These are phyloP conservation scores for Curvularia sp. DNA, from an alignment of 2,329 filamentous ascomycete species.

Conservation along the genomic window DNA sequence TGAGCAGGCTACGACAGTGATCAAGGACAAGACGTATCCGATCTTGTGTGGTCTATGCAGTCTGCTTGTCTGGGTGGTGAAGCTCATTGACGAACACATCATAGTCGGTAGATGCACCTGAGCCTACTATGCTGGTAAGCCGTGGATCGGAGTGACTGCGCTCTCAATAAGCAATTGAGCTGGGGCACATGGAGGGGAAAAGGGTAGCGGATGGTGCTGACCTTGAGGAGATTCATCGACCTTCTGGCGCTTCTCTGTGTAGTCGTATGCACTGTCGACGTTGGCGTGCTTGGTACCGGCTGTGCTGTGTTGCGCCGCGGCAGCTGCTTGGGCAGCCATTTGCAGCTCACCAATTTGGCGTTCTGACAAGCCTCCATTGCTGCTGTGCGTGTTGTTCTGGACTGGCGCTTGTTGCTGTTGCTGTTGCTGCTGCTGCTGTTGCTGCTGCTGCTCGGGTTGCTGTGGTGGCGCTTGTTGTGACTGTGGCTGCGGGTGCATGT, in stretches of 20 bases:
- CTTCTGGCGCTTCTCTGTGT: conserved; percentile 48
- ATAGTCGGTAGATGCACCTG: conserved; percentile 24
- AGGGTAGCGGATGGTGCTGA: conserved; percentile 37
- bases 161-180: conserved; percentile 42
- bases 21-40: background rate
- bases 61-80: conserved; percentile 24
- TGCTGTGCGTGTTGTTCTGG: conserved; percentile 34
- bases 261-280: conserved; percentile 42
- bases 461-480: conserved; percentile 27
- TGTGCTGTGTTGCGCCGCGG: conserved; percentile 43
- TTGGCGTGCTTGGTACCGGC: conserved; percentile 44
- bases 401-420: conserved; percentile 16
- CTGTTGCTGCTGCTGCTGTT: conserved; percentile 25
- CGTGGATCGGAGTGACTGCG: conserved; percentile 37
- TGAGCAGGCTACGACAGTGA: conserved; percentile 1
- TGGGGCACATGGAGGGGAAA: conserved; percentile 21
- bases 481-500: conserved; percentile 29
- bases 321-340: conserved; percentile 48
- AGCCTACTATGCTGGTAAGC: conserved; percentile 35
- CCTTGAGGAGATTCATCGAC: conserved; percentile 44
- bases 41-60: conserved; percentile 13
- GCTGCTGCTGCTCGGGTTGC: conserved; percentile 30
- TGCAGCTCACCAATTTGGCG: conserved; percentile 44
- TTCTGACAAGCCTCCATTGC: conserved; percentile 47
- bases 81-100: conserved; percentile 31